phyloP scores from a whole-genome alignment of 2,329 filamentous ascomycete genomes.

The Spiromastix sp. region DNA sequence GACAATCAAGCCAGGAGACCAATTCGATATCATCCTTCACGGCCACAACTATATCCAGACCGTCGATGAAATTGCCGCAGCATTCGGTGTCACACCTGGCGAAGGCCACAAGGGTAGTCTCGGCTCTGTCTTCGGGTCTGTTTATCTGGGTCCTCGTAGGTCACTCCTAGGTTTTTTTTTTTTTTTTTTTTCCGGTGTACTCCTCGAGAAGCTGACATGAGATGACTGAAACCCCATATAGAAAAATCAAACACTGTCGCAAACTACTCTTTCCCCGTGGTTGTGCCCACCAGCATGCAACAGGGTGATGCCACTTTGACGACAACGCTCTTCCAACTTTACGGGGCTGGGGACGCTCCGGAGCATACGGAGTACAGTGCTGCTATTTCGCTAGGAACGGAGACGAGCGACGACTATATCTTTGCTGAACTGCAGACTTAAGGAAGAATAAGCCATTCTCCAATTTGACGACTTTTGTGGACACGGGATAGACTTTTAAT shows the following conservation, averaged over 20 bases:
- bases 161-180: neutral
- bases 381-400: neutral
- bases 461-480: too few relatives aligned
- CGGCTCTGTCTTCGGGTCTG: slow-evolving; percentile 20
- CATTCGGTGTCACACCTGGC: slow-evolving; percentile 27
- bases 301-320: neutral
- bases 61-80: slow-evolving; percentile 36
- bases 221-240: too few relatives aligned
- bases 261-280: neutral
- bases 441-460: too few relatives aligned
- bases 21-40: slow-evolving; percentile 30
- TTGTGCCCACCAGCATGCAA: neutral
- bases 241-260: neutral
- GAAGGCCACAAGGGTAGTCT: slow-evolving; percentile 19
- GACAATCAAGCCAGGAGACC: slow-evolving; percentile 28
- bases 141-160: slow-evolving; percentile 31
- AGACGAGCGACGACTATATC: neutral
- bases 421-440: too few relatives aligned
- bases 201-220: neutral
- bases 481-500: too few relatives aligned
- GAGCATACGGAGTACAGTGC: neutral
- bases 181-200: neutral
- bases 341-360: neutral
- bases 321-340: neutral
- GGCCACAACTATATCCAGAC: slow-evolving; percentile 37